Evolutionary conservation across 441 rosid species (phyloP).

Genomic region (Viola pubescens): DNA sequence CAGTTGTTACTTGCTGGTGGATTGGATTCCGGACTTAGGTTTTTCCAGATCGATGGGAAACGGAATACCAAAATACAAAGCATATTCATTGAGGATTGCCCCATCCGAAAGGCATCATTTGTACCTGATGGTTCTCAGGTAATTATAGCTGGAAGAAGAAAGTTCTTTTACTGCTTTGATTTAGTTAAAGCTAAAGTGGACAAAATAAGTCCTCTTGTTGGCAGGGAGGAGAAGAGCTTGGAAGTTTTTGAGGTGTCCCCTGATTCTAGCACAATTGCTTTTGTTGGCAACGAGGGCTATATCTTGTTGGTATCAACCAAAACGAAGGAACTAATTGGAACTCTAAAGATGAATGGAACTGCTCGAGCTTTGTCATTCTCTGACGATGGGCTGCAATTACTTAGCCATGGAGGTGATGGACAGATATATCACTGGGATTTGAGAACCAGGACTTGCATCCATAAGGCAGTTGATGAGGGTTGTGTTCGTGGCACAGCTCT

Average conservation of each 20-base stretch:
- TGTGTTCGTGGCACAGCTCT: conserved; percentile 64
- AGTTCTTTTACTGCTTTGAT: conserved; percentile 86
- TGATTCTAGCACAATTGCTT: conserved; percentile 67
- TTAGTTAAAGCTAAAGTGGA: conserved; percentile 65
- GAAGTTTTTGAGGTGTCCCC: conserved; percentile 80
- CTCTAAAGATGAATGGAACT: conserved; percentile 85
- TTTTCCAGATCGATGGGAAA: conserved; percentile 91
- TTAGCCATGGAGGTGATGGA: conserved; percentile 90
- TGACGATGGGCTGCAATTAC: conserved; percentile 52
- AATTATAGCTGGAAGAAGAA: conserved; percentile 83
- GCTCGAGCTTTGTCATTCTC: conserved; percentile 66
- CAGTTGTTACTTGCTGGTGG: conserved; percentile 80
- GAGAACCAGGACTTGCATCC: conserved; percentile 67
- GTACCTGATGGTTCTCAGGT: conserved; percentile 86
- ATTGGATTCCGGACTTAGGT: conserved; percentile 56
- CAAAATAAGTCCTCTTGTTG: conserved; percentile 81
- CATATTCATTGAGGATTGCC: conserved; percentile 82
- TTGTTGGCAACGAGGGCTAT: conserved; percentile 80
- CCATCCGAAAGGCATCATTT: conserved; percentile 68
- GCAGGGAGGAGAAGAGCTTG: conserved; percentile 93
- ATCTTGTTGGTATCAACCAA: conserved; percentile 69
- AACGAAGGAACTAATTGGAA: conserved; percentile 79
- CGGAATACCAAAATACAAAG: conserved; percentile 80
- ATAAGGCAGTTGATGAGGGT: conserved; percentile 80
- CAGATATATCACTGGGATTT: conserved; percentile 85